phyloP scores from a whole-genome alignment of 352 stramenopile species.

The Pythium oligandrum region DNA sequence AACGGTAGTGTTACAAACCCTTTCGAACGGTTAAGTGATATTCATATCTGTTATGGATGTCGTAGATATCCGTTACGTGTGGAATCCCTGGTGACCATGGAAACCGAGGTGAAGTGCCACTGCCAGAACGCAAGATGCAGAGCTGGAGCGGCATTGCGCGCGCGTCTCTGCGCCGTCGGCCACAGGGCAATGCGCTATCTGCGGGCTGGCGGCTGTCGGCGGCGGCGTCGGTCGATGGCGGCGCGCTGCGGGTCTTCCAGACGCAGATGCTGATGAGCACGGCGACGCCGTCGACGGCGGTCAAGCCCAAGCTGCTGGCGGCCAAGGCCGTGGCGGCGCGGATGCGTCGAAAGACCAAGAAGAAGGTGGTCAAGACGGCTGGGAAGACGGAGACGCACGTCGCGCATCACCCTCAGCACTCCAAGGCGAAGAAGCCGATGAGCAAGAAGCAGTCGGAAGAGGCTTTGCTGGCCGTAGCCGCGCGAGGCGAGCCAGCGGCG shows the following conservation, averaged over 20 bases:
- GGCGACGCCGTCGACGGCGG: conserved; percentile 1
- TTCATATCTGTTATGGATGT: too few species aligned
- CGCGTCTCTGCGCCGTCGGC: conserved; percentile 12
- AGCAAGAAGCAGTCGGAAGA: too few species aligned
- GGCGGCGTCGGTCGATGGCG: conserved; percentile 7
- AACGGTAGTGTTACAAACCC: too few species aligned
- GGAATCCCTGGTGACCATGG: too few species aligned
- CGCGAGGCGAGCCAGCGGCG: not conserved
- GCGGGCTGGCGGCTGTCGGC: conserved; percentile 8
- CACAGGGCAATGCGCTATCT: too few species aligned
- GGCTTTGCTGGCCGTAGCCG: too few species aligned
- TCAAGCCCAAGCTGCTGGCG: conserved; percentile 13
- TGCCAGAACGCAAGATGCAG: conserved; percentile 6
- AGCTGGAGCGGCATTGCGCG: conserved; percentile 3
- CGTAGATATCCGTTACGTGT: too few species aligned
- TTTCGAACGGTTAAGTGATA: too few species aligned
- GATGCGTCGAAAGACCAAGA: conserved; percentile 21
- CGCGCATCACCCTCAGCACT: not conserved
- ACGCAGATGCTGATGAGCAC: conserved; percentile 2
- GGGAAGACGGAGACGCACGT: not conserved
- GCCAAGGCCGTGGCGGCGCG: conserved; percentile 19
- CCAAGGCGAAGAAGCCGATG: too few species aligned
- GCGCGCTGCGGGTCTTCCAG: not conserved
- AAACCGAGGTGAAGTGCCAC: conserved; percentile 7
- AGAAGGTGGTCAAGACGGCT: conserved; percentile 18